Base-by-base conservation (phyloP, 495 filamentous ascomycete genomes). In the Melanomma pulvis-pyrius region DNA sequence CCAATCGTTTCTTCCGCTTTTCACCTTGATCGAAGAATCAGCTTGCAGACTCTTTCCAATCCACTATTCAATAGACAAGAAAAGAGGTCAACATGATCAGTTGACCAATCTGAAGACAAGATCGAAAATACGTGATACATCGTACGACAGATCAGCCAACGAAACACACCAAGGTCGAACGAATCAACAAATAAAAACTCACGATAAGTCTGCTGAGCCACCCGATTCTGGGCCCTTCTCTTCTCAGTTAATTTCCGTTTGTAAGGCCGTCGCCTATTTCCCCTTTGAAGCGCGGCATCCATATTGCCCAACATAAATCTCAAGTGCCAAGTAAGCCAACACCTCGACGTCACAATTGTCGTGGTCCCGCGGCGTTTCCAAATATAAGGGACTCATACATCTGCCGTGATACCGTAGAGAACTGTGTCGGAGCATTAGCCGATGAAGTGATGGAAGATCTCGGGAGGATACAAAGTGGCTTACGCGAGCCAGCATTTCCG, bases 231-330 rank as follows among this genome's bases (percentile, higher is more conserved):
- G 6, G 41, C 17, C 9, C 64, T 29, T 28, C 64, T 59, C 44
- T 67, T 67, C 30, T 67, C 56, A 9, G 64, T 67, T 21, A 67
- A 36, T 19, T 53, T 61, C 13, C 64, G 44, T 24, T 61, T 59
- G 32, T 66, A 66, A 12, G 64, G 57, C 24, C 32, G 13, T 39
- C 53, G 46, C 22, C 3, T 49, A 15, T n/a, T 32, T 51, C 7
- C 48, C 11, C 24, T 51, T 19, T 51, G 2, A 24, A 17, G 36
- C 36, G 48, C 1, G 2, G 22, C 24, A 1, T 29, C 48, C 48
- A 51, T 51, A 9, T 24, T 29, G 17, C 44, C 17, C 24, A 25
- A 24, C 17, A 12, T 1, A 51, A 3, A 8, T 12, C 22, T 51
- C 7, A 25, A 5, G 48, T 6, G 3, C 48, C 26, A 24, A n/a